A percentile compares a stretch with the other conserved stretches of the same genome.
These are phyloP conservation scores for Backusella australiensis DNA, from an alignment of 192 early-diverging fungal species.

Conservation along the genomic window DNA sequence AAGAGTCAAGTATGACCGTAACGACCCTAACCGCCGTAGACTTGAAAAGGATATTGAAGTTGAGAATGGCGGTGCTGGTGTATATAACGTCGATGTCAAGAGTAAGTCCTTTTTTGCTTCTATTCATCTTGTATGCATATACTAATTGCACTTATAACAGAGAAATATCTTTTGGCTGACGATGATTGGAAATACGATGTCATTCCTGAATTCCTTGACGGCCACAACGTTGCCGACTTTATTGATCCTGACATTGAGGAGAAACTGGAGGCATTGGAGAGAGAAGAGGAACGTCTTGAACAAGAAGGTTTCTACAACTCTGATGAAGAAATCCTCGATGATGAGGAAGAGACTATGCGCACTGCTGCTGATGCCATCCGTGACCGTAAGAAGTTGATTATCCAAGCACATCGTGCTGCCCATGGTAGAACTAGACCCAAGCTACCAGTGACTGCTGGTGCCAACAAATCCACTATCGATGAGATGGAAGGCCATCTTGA, in stretches of 20 bases:
- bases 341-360: conserved; percentile 79
- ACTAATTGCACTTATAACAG: conserved; percentile 23
- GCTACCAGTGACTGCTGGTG: conserved; percentile 62
- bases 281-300: conserved; percentile 94
- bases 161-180: conserved; percentile 80
- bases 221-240: conserved; percentile 98
- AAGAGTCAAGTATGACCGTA: conserved; percentile 71
- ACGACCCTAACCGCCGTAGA: conserved; percentile 78
- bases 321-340: conserved; percentile 69
- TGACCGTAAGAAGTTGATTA: conserved; percentile 82
- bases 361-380: conserved; percentile 78
- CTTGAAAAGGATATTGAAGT: conserved; percentile 92
- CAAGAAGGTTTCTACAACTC: conserved; percentile 93
- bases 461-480: conserved; percentile 35
- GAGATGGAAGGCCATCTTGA: conserved; percentile 76
- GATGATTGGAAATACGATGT: conserved; percentile 95
- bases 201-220: conserved; percentile 98
- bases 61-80: conserved; percentile 92
- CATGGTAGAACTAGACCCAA: conserved; percentile 80
- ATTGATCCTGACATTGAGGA: conserved; percentile 97
- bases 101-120: conserved; percentile 40
- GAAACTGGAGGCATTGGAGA: conserved; percentile 90
- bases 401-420: conserved; percentile 66
- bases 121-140: neutral
- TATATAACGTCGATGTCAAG: conserved; percentile 94